Evolutionary conservation across 495 filamentous ascomycete genomes (phyloP), one percentile per base, ranked within the genome.

Genomic region (Poronia punctata): DNA sequence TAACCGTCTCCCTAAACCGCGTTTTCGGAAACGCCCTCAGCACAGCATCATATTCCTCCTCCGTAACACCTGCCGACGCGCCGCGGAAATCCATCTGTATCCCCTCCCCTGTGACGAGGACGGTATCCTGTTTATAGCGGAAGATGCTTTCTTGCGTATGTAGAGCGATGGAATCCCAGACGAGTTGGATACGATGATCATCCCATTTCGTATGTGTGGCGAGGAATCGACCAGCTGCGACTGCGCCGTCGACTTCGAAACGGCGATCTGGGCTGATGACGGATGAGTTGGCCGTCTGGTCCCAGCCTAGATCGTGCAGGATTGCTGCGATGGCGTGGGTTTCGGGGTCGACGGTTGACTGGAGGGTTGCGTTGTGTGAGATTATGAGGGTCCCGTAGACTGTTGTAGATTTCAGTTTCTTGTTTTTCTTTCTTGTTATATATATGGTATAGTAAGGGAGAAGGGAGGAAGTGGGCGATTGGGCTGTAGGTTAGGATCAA

Each of bases 201-300:
- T 64, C 56, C 62, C 62, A 69, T 39, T 16, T 10, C 5, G 9
- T 46, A 37, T 62, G 53, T 21, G 45, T 17, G 9, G 35, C 36
- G 38, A 68, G 16, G 43, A 68, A 69, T 18, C 55, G 43, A 3
- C 54, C 48, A 15, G 67, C 56, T 4, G 56, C 56, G 37, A 64
- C 57, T n/a, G 62, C 62, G 10, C 64, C 56, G 44, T 70, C 66
- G 8, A 71, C 63, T 50, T 71, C 67, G 48, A 69, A 71, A 10
- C 61, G 50, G 17, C 57, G 55, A 45, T 69, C 59, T 6, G 27
- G 14, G 5, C 58, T 52, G 9, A 58, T 46, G 11, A 62, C 43
- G 8, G 49, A 20, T 3, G 56, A 49, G 45, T 38, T 21, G 7
- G 51, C 51, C 4, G 53, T 54, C 31, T 53, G 14, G 45, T 56